Evolutionary conservation across 495 filamentous ascomycete species (phyloP), one percentile per base, ranked within the genome.

Genomic region (Tuber umbilicatum): DNA sequence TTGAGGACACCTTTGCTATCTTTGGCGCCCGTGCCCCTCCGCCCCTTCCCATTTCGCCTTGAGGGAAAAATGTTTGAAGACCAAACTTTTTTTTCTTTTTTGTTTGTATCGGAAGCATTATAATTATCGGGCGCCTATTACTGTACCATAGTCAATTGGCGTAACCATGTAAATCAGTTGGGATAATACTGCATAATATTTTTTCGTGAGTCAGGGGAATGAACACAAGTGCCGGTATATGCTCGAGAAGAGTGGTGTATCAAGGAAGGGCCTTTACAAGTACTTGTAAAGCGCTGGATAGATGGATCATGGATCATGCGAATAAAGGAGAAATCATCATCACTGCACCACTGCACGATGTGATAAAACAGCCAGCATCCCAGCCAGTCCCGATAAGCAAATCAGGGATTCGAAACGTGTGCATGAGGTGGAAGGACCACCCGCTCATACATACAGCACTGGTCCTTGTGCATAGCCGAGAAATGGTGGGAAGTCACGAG

Each of bases 331-430:
- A 31, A 31, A 64, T 35, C n/a, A 60, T n/a, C 10, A n/a, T n/a
- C n/a, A 19, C 19, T 10, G 19, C 50, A 35, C 39, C 39, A 35
- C 27, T 6, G 55, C 0, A 17, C 27, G 12, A 64, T 64, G 31
- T 64, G 27, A 6, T 35, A 31, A 7, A 64, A 64, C 55, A 64
- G 31, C 55, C 27, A 64, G 35, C 55, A 64, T 64, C 55, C 55
- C 16, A 64, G 55, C 12, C 55, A 64, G 14, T 14, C 2, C 55
- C 31, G 31, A 35, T 19, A 31, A 35, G 31, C 55, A 35, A 64
- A 64, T 64, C 55, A 64, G 55, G 55, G 55, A 35, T 64, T 16
- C 55, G 27, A 64, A 64, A 64, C 55, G 55, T 64, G 55, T 64
- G 55, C 55, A 64, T 64, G 27, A 64, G 55, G 27, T 16, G 9